Evolutionary conservation across 192 early-diverging fungal species (phyloP), one percentile per base, ranked within the genome.

Genomic region (Coemansia sp.): DNA sequence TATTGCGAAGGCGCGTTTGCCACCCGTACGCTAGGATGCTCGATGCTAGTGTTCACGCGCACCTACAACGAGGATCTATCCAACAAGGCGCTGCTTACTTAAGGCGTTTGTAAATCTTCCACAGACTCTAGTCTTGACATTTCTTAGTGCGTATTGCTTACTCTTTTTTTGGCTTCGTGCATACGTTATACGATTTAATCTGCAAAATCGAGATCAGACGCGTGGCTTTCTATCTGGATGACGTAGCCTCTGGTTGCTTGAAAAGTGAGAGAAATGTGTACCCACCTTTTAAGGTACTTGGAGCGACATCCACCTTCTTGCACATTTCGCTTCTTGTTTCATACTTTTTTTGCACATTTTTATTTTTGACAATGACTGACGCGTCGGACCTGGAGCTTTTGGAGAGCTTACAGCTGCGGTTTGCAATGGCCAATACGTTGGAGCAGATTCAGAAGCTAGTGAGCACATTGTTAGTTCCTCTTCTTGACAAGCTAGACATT

Each of bases 1-100:
- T 90, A 87, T 76, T 90, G 89, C 66, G 88, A 89, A 40, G 40
- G 87, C 29, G 92, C 89, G 0, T 93, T 92, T 74, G 85, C 83
- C 29, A 87, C 86, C 6, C 77, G 89, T 17, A 87, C 87, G 1
- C 81, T 93, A 31, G 91, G 90, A 2, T 83, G 84, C 29, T 46
- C 85, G 0, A 87, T 89, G 64, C 66, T 90, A 8, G 80, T 86
- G 13, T 83, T 89, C 39, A 77, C 76, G 0, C 67, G 87, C 48
- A 80, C 79, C 0, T 81, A 81, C 59, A 81, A 81, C 45, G 79
- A 81, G 59, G 63, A 53, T 3, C 71, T 81, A 0, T 63, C 42
- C 1, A 51, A 70, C 51, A 53, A 70, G 86, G 84, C 33, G 88
- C 44, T 46, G n/a, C 44, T 46, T 19, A 17, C 14, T 0, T 46